Conservation (phyloP, 2,329 filamentous ascomycete species). For the Emergomyces orientalis region DNA sequence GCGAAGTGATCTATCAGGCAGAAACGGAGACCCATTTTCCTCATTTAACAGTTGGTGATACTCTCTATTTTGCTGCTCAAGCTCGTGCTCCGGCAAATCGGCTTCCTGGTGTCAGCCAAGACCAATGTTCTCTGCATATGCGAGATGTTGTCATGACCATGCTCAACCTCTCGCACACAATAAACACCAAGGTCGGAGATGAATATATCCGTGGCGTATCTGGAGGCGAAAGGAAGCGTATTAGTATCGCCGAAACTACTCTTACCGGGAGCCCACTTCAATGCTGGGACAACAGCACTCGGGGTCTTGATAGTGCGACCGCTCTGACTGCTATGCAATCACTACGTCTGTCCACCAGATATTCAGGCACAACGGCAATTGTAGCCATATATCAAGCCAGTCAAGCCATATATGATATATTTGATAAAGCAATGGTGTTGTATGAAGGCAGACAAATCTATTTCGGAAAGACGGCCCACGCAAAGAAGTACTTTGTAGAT, state of each 20-base stretch:
- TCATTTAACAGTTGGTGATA: conserved; percentile 79
- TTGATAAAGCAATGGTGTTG: conserved; percentile 78
- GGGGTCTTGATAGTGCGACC: conserved; percentile 59
- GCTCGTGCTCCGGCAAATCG: conserved; percentile 72
- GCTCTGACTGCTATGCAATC: conserved; percentile 60
- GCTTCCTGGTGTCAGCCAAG: conserved; percentile 44
- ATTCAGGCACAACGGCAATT: conserved; percentile 74
- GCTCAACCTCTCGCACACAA: conserved; percentile 52
- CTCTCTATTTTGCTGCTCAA: conserved; percentile 73
- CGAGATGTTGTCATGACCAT: conserved; percentile 40
- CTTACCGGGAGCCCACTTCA: conserved; percentile 62
- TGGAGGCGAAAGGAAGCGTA: conserved; percentile 69
- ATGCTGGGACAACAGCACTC: conserved; percentile 67
- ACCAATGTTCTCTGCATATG: conserved; percentile 35
- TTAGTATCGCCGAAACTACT: conserved; percentile 76
- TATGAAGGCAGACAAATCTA: conserved; percentile 67
- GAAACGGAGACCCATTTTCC: conserved; percentile 81
- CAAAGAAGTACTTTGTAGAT: conserved; percentile 65
- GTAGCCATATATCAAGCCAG: conserved; percentile 81
- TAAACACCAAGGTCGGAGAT: conserved; percentile 75
- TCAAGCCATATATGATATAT: conserved; percentile 64
- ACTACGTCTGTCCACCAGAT: conserved; percentile 68
- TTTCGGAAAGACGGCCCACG: conserved; percentile 60
- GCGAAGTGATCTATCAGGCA: conserved; percentile 77
- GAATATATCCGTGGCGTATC: conserved; percentile 70